Conservation (phyloP, 106 monocot genomes). For the Triglochin maritima region DNA sequence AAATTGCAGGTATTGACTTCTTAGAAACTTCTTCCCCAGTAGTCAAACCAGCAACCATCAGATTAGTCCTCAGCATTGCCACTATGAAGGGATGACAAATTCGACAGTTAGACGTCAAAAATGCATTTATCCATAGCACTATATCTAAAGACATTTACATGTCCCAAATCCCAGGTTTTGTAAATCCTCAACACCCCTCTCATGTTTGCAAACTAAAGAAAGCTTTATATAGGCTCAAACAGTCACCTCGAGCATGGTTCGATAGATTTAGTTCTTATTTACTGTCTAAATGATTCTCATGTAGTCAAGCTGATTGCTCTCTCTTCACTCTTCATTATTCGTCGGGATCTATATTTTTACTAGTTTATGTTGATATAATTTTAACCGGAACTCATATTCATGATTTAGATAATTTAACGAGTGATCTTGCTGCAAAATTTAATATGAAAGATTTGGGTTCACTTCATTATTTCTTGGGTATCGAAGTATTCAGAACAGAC, state of each 20-base stretch:
- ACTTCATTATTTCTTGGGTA: neutral
- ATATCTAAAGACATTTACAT: constrained; percentile 1
- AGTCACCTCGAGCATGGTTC: constrained; percentile 1
- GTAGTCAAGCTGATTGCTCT: neutral
- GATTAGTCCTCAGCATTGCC: neutral
- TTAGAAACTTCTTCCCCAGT: neutral
- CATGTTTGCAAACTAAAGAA: neutral
- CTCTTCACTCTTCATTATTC: neutral
- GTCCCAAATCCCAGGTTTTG: neutral
- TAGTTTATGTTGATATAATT: constrained; percentile 6
- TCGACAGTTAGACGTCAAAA: constrained; percentile 1
- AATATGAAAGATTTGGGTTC: neutral
- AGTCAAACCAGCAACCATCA: neutral
- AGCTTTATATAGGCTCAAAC: neutral
- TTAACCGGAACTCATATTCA: neutral
- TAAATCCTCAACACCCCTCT: neutral
- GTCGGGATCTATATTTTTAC: neutral
- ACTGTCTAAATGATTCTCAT: neutral
- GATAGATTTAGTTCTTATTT: neutral
- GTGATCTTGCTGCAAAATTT: neutral
- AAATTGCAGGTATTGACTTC: neutral
- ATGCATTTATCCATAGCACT: neutral
- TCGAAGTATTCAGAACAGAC: neutral
- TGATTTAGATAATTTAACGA: neutral
- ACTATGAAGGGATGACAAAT: neutral